Percentiles rank a stretch among this genome's conserved stretches.
Conservation (phyloP, 768 basidiomycete species). For the Leccinum imitatum region DNA sequence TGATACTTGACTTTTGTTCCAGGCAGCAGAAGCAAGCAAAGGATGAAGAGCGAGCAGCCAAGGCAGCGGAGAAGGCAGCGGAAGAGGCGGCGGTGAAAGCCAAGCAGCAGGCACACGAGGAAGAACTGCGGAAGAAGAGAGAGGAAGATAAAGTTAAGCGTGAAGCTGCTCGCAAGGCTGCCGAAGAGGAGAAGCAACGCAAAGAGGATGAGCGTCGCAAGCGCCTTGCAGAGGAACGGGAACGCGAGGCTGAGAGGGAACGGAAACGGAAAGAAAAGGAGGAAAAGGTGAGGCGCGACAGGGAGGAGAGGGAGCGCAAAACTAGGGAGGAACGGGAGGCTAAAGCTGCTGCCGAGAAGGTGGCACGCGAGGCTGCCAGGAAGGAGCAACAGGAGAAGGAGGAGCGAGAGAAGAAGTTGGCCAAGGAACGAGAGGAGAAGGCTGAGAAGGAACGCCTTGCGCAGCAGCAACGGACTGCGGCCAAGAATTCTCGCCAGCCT, state of each 20-base stretch:
- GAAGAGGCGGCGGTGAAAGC: slow-evolving; percentile 80
- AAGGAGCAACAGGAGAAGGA: slow-evolving; percentile 56
- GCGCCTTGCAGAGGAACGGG: slow-evolving; percentile 76
- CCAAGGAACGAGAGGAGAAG: slow-evolving; percentile 64
- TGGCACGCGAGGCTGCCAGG: slow-evolving; percentile 36
- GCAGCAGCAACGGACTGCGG: slow-evolving; percentile 51
- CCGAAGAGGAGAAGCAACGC: slow-evolving; percentile 78
- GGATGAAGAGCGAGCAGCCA: slow-evolving; percentile 84
- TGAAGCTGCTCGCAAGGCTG: slow-evolving; percentile 71
- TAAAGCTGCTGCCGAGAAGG: slow-evolving; percentile 49
- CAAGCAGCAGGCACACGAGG: slow-evolving; percentile 74
- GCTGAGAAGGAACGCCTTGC: slow-evolving; percentile 45
- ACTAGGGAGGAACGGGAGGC: slow-evolving; percentile 65
- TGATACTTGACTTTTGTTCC: slow-evolving; percentile 5
- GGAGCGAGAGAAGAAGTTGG: slow-evolving; percentile 65
- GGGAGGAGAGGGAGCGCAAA: slow-evolving; percentile 65
- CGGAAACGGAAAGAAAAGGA: slow-evolving; percentile 74
- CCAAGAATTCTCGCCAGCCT: slow-evolving; percentile 48
- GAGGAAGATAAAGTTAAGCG: slow-evolving; percentile 86
- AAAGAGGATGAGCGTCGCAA: slow-evolving; percentile 84
- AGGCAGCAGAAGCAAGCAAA: slow-evolving; percentile 92
- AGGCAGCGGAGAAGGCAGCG: slow-evolving; percentile 82
- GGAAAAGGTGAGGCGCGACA: slow-evolving; percentile 53
- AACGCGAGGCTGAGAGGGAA: slow-evolving; percentile 75
- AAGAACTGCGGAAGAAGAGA: slow-evolving; percentile 73